Evolutionary conservation across 805 yeast species (phyloP), one percentile per base, ranked within the genome.

Genomic region (Saccharomycopsis fermentans): DNA sequence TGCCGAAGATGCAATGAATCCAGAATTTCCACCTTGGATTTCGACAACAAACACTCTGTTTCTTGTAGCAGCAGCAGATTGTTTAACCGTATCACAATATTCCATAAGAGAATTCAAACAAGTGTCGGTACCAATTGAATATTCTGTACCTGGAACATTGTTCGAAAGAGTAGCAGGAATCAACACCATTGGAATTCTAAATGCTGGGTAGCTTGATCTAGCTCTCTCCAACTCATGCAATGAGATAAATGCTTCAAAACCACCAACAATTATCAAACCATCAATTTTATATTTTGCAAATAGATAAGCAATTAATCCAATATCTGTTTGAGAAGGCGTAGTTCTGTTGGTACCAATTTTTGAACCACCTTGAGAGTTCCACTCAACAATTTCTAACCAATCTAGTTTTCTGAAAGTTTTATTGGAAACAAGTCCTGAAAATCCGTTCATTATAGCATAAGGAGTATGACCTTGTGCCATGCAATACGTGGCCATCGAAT

Each of bases 21-120:
- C 95, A 27, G 88, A 83, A 71, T 87, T 82, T 57, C 95, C 95
- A 66, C 95, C 95, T 74, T 87, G 95, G 34, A 84, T 86, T 67
- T 87, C 95, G 61, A 87, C 87, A 37, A 87, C 88, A 67, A 87
- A 87, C 16, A 84, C 86, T 70, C 94, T 77, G 66, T 86, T 81
- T 76, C 92, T 78, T 1, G 90, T 80, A 17, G 91, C 85, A 16
- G 88, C 79, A 11, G 95, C 94, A 36, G 86, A 79, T 70, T 87
- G 91, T 66, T 85, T 84, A 54, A 86, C 81, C n/a, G 83, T 81
- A 68, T 86, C 92, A 76, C 90, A 85, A 70, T 86, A 86, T 58
- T 81, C 77, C 70, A 84, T 81, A 67, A 86, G 74, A 43, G 84
- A 77, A 69, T 86, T 86, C 68, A 86, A 73, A 71, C 91, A 84